phyloP scores from a whole-genome alignment of 1,284 basidiomycete species.

The Spongispora temasekensis region DNA sequence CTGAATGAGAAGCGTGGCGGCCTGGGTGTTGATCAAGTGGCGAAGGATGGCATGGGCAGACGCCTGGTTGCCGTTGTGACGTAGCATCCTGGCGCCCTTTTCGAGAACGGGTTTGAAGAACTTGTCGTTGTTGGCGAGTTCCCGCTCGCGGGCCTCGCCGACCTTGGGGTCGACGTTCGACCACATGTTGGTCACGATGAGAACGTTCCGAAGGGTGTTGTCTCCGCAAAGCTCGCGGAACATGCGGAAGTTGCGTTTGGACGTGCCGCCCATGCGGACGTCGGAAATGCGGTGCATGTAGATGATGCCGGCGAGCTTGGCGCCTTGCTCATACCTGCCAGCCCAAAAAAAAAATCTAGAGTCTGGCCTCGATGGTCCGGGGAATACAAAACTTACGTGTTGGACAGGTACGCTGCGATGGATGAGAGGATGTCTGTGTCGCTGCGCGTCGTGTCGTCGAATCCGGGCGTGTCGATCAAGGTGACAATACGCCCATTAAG shows the following conservation, averaged over 20 bases:
- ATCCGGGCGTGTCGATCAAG: constrained; percentile 43
- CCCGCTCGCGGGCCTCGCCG: constrained; percentile 38
- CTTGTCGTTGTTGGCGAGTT: constrained; percentile 40
- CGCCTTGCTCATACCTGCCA: constrained; percentile 42
- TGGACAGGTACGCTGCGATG: constrained; percentile 39
- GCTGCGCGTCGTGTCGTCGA: constrained; percentile 40
- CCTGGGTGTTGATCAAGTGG: constrained; percentile 33
- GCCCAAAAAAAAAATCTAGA: no score
- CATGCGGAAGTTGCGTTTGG: constrained; percentile 51
- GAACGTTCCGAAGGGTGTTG: constrained; percentile 46
- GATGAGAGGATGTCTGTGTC: constrained; percentile 43
- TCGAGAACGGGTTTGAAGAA: constrained; percentile 46
- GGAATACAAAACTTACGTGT: constrained; percentile 26
- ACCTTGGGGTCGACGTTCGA: constrained; percentile 38
- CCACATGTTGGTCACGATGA: constrained; percentile 57
- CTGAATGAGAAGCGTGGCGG: constrained; percentile 42
- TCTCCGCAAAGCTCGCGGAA: constrained; percentile 56
- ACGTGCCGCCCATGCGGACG: constrained; percentile 50
- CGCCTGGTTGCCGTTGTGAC: constrained; percentile 35
- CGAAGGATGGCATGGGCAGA: constrained; percentile 35
- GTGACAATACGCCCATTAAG: constrained; percentile 36
- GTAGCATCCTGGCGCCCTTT: constrained; percentile 42
- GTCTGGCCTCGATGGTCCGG: background rate
- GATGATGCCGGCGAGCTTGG: constrained; percentile 50
- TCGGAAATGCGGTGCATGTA: constrained; percentile 60